These are phyloP conservation scores for Fusarium penzigii DNA, from an alignment of 2,329 filamentous ascomycete species.

Conservation along the genomic window DNA sequence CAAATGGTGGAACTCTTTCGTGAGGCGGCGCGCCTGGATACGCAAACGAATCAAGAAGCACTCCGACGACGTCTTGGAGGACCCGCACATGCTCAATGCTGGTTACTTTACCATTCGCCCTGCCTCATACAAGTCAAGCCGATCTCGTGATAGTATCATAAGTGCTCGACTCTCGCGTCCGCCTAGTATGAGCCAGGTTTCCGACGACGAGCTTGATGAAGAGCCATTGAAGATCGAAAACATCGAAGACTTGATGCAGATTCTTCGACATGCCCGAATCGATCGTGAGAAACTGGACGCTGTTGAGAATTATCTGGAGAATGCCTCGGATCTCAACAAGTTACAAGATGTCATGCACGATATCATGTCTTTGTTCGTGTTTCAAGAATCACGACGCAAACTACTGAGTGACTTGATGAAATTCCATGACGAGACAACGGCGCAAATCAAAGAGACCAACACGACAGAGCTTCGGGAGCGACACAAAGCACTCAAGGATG, in stretches of 20 bases:
- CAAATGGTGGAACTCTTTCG: slow-evolving; percentile 93
- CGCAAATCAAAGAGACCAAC: slow-evolving; percentile 41
- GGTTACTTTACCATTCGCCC: slow-evolving; percentile 80
- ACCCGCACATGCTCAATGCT: slow-evolving; percentile 67
- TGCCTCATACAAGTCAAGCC: slow-evolving; percentile 41
- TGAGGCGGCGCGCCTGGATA: slow-evolving; percentile 86
- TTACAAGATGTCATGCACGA: slow-evolving; percentile 77
- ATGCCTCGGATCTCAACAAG: slow-evolving; percentile 75
- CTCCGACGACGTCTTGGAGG: slow-evolving; percentile 43
- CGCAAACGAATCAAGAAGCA: slow-evolving; percentile 71
- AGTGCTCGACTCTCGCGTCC: slow-evolving; percentile 37
- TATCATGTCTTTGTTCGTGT: slow-evolving; percentile 85
- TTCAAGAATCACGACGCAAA: slow-evolving; percentile 81
- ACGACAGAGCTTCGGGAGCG: slow-evolving; percentile 39
- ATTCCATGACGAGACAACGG: slow-evolving; percentile 48
- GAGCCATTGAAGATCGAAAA: slow-evolving; percentile 62
- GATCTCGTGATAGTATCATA: slow-evolving; percentile 35
- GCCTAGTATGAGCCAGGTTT: slow-evolving; percentile 38
- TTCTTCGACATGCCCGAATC: slow-evolving; percentile 70
- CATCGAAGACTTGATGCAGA: slow-evolving; percentile 67
- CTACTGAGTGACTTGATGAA: slow-evolving; percentile 70
- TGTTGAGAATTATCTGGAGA: slow-evolving; percentile 76
- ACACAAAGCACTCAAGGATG: slow-evolving; percentile 70
- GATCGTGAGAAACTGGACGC: slow-evolving; percentile 91
- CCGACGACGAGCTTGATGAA: slow-evolving; percentile 48